Evolutionary conservation across 2,329 filamentous ascomycete species (phyloP).

Genomic region (Exophiala oligosperma): DNA sequence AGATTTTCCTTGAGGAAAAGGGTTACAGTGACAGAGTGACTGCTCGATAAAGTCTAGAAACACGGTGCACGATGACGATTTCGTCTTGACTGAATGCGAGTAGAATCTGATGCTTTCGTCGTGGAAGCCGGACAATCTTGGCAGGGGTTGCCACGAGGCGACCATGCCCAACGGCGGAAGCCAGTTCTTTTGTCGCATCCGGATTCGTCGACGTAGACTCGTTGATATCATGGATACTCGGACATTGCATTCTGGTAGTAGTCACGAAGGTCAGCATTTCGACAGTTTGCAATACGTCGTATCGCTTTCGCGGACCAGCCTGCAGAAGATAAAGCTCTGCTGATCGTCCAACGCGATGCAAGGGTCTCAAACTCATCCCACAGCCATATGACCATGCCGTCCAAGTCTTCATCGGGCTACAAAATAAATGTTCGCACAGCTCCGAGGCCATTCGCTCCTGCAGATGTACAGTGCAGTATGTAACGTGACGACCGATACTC

Average conservation of each 20-base stretch:
- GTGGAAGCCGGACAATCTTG: conserved; percentile 28
- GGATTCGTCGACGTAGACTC: conserved; percentile 39
- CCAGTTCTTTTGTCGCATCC: conserved; percentile 39
- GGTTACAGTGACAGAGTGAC: conserved; percentile 33
- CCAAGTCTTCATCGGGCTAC: conserved; percentile 30
- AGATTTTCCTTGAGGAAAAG: conserved; percentile 31
- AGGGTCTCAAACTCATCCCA: conserved; percentile 13
- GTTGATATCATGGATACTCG: conserved; percentile 33
- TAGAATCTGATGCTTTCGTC: conserved; percentile 31
- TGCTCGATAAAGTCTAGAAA: conserved; percentile 31
- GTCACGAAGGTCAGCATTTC: conserved; percentile 37
- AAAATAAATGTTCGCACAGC: conserved; percentile 29
- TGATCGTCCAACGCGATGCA: conserved; percentile 1
- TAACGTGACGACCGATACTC: no score
- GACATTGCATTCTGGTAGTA: conserved; percentile 28
- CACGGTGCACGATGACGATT: conserved; percentile 20
- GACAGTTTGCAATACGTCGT: conserved; percentile 33
- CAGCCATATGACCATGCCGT: conserved; percentile 30
- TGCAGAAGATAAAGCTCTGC: conserved; percentile 1
- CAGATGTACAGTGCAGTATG: no score
- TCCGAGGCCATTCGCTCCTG: conserved; percentile 30
- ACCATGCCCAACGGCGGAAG: conserved; percentile 38
- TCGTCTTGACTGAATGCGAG: not conserved
- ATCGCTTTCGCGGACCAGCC: conserved; percentile 1
- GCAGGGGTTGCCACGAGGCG: conserved; percentile 32